These are phyloP conservation scores for Magnaporthiopsis rhizophila DNA, from an alignment of 2,329 filamentous ascomycete genomes.

Conservation along the genomic window DNA sequence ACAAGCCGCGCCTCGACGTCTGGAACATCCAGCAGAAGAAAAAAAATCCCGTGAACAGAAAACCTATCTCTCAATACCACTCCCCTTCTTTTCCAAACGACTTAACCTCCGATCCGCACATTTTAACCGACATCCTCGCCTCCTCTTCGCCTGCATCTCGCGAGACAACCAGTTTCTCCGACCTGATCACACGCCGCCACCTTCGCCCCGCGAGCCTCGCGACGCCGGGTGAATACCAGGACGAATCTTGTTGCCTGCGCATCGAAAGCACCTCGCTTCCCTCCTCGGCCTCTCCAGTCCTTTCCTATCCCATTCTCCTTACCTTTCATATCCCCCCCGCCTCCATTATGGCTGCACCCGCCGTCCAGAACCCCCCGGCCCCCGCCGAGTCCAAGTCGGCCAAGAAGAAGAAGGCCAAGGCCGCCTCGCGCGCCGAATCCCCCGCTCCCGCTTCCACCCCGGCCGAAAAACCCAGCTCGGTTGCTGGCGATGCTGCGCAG, in stretches of 20 bases:
- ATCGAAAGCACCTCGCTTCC: not conserved
- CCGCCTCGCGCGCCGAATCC: constrained; percentile 41
- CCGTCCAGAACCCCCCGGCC: constrained; percentile 54
- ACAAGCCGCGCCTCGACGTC: too few relatives aligned
- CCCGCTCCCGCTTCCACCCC: constrained; percentile 41
- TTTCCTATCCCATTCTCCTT: constrained; percentile 4
- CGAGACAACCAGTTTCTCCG: not conserved
- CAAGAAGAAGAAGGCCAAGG: constrained; percentile 61
- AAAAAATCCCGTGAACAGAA: too few relatives aligned
- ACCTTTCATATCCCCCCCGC: not conserved
- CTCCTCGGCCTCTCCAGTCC: constrained; percentile 3
- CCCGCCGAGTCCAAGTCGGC: constrained; percentile 57
- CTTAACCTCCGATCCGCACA: too few relatives aligned
- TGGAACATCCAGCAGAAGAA: too few relatives aligned
- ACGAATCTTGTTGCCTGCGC: not conserved
- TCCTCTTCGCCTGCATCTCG: not conserved
- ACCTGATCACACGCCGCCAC: too few relatives aligned
- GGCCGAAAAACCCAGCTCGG: constrained; percentile 40
- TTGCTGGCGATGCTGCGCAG: constrained; percentile 41
- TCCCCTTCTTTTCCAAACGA: not conserved
- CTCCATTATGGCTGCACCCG: constrained; percentile 54
- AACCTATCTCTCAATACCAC: too few relatives aligned
- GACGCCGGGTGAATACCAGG: too few relatives aligned
- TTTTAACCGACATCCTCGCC: too few relatives aligned
- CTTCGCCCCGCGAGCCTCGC: too few relatives aligned